phyloP scores from a whole-genome alignment of 805 yeast genomes.

The Yarrowia sp. region DNA sequence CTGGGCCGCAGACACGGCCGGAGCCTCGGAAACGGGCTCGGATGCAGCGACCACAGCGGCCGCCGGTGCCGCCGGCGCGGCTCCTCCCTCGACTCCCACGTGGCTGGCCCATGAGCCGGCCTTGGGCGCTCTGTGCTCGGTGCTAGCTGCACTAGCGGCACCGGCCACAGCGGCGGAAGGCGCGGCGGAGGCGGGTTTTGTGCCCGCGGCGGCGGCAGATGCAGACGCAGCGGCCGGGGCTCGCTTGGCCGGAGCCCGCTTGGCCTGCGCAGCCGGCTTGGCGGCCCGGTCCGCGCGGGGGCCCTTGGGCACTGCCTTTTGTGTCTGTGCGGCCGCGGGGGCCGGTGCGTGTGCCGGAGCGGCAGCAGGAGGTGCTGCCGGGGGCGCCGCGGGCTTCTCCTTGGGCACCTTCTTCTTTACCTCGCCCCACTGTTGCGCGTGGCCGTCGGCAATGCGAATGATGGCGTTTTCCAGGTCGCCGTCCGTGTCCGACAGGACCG shows the following conservation, averaged over 20 bases:
- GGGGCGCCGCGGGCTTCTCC: constrained; percentile 29
- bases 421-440: constrained; percentile 91
- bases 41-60: too few relatives aligned
- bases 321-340: constrained; percentile 29
- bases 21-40: too few relatives aligned
- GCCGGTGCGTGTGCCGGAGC: constrained; percentile 29
- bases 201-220: background rate
- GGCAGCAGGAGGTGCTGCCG: constrained; percentile 6
- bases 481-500: constrained; percentile 68
- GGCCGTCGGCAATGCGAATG: constrained; percentile 85
- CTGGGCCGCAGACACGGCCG: too few relatives aligned
- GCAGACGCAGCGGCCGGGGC: background rate
- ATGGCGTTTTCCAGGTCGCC: constrained; percentile 76
- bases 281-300: constrained; percentile 32
- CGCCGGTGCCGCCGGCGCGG: background rate
- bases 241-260: background rate
- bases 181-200: constrained; percentile 14
- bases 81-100: constrained; percentile 25
- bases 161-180: constrained; percentile 31
- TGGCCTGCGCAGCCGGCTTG: constrained; percentile 1
- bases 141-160: constrained; percentile 27
- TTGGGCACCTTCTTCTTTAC: constrained; percentile 53
- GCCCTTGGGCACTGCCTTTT: constrained; percentile 30
- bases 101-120: constrained; percentile 25
- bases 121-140: constrained; percentile 31